phyloP scores from a whole-genome alignment of 257 asterid genomes.

The Solanum sitiens region DNA sequence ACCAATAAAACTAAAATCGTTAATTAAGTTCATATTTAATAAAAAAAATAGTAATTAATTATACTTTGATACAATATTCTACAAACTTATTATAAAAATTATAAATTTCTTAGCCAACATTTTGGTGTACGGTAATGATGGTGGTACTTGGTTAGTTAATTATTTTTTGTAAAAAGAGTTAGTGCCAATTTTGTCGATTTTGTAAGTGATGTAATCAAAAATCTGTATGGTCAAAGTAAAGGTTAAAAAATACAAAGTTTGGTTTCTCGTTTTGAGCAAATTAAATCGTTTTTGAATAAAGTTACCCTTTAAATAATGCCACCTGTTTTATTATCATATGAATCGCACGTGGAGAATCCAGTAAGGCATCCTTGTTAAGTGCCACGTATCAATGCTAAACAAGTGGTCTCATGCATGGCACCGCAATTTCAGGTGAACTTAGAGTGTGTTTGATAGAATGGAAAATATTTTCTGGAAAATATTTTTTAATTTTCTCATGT shows the following conservation, averaged over 20 bases:
- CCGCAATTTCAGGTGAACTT: neutral
- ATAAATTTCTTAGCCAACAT: neutral
- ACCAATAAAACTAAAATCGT: no score
- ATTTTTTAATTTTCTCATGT: no score
- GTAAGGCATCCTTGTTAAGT: neutral
- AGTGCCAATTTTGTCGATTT: conserved; percentile 1
- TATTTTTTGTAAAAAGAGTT: neutral
- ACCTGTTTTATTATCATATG: neutral
- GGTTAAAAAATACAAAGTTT: neutral
- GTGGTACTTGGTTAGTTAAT: neutral
- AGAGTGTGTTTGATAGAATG: no score
- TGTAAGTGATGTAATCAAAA: neutral
- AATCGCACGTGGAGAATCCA: neutral
- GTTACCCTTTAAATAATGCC: neutral
- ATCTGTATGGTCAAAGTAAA: neutral
- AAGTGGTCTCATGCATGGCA: neutral
- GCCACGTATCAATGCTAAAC: conserved; percentile 2
- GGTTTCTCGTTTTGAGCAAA: neutral
- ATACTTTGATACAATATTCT: no score
- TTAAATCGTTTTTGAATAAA: neutral
- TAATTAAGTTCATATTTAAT: no score
- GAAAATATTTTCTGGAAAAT: no score
- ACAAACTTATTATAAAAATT: no score
- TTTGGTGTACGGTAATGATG: neutral
- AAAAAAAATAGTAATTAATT: no score